Evolutionary conservation across 2,329 filamentous ascomycete species (phyloP).

Genomic region (Elsinoe necatrix): DNA sequence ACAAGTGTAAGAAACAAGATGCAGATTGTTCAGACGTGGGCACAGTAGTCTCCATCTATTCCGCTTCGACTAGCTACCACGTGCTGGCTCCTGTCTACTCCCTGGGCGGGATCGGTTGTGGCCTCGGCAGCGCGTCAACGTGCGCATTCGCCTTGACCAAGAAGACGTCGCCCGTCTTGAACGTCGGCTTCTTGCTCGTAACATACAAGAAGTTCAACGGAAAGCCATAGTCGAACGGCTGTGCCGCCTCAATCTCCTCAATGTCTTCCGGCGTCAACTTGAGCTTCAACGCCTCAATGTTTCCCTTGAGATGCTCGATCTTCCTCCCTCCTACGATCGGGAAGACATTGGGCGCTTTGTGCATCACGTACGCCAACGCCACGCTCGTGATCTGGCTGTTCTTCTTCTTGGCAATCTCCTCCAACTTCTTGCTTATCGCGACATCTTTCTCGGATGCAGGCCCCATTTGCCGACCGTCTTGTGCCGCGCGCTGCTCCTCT

Average conservation of each 20-base stretch:
- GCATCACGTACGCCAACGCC: constrained; percentile 37
- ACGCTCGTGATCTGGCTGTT: constrained; percentile 52
- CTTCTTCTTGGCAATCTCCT: constrained; percentile 51
- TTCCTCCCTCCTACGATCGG: constrained; percentile 68
- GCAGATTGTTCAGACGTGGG: no score
- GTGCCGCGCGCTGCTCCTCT: constrained; percentile 35
- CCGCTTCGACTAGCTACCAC: no score
- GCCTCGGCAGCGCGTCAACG: constrained; percentile 10
- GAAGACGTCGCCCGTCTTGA: constrained; percentile 15
- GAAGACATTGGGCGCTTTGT: constrained; percentile 54
- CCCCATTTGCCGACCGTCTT: constrained; percentile 23
- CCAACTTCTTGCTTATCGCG: constrained; percentile 49
- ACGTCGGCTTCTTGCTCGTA: not conserved
- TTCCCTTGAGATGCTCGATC: constrained; percentile 57
- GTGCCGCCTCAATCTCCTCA: constrained; percentile 52
- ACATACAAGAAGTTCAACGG: constrained; percentile 46
- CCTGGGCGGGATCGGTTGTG: constrained; percentile 4
- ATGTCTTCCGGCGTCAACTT: constrained; percentile 51
- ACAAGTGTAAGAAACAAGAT: no score
- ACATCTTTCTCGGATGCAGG: constrained; percentile 42
- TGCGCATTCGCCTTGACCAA: constrained; percentile 15
- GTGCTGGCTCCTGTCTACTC: not conserved
- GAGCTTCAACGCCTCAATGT: constrained; percentile 55
- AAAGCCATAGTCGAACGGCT: constrained; percentile 54
- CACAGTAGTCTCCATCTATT: no score